These are phyloP conservation scores for Capsicum rhomboideum DNA, from an alignment of 257 asterid genomes.

Conservation along the genomic window DNA sequence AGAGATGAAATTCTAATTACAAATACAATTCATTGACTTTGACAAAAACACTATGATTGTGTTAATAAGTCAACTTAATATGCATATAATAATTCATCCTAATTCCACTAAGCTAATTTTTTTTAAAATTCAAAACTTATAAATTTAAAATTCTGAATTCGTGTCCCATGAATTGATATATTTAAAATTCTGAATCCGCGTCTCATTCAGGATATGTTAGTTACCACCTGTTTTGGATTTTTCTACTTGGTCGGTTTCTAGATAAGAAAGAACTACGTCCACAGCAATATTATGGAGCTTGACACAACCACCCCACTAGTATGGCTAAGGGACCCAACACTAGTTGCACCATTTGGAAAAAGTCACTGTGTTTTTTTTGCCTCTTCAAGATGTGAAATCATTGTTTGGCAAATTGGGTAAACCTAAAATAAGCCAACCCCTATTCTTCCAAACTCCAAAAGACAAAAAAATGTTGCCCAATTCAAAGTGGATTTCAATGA, in stretches of 20 bases:
- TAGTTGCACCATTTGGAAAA: background rate
- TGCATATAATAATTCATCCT: too few relatives aligned
- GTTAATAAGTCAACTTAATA: background rate
- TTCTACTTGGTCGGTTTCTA: background rate
- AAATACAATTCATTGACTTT: too few relatives aligned
- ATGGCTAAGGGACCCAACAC: background rate
- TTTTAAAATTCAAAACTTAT: background rate
- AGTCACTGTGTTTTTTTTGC: background rate
- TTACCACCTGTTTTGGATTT: background rate
- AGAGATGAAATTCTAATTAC: too few relatives aligned
- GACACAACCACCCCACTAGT: constrained; percentile 1
- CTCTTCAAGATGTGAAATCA: background rate
- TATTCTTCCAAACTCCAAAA: background rate
- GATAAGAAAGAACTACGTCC: background rate
- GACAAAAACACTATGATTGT: too few relatives aligned
- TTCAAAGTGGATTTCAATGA: background rate
- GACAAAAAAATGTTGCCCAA: background rate
- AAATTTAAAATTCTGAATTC: background rate
- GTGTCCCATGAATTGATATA: too few relatives aligned
- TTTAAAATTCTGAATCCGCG: background rate
- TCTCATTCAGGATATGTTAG: background rate
- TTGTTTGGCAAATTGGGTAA: background rate
- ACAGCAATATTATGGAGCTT: background rate
- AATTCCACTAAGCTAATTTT: too few relatives aligned
- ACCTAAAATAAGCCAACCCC: background rate